Evolutionary conservation across 1,284 basidiomycete species (phyloP), one percentile per base, ranked within the genome.

Genomic region (Naganishia liquefaciens): DNA sequence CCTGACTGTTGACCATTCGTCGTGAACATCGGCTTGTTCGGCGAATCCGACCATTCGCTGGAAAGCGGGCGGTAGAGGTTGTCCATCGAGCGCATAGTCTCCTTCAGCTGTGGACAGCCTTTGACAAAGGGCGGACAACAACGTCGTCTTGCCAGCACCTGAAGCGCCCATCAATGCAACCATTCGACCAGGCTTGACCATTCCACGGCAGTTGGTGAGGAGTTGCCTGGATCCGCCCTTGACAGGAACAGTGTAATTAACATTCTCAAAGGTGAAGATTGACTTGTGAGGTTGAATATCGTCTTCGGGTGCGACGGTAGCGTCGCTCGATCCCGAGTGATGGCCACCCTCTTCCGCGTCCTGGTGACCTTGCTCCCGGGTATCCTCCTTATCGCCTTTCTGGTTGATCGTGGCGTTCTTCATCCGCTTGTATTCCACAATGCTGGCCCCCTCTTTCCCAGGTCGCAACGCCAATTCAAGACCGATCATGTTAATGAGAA

Each of bases 1-100:
- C 27, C 90, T 83, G 4, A 94, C 91, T 7, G 77, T 79, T 3
- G 75, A 63, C 30, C 28, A 42, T 17, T 58, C 55, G 25, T 75
- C 69, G 64, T 76, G 75, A 19, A 75, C 72, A 58, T 78, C 76
- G 28, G 72, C 70, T 67, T 78, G 76, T 67, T 77, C 80, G 71
- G 77, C 73, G 67, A 77, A 81, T 2, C 81, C 82, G 2, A 81
- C 81, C 17, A 79, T 80, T 15, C 82, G 76, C 70, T 82, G 81
- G 76, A 83, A 84, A 30, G 79, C 76, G 10, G 76, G 68, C 10
- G 79, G 79, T 1, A 81, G 76, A 1, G 74, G 66, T 47, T 76
- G 69, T 25, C 82, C 82, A 50, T 82, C 79, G 66, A 83, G 80
- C 17, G 80, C 66, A 13, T 82, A 74, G 40, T 81, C 77, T 9